Conservation (phyloP, 768 basidiomycete genomes). For the Tulasnella sp. region DNA sequence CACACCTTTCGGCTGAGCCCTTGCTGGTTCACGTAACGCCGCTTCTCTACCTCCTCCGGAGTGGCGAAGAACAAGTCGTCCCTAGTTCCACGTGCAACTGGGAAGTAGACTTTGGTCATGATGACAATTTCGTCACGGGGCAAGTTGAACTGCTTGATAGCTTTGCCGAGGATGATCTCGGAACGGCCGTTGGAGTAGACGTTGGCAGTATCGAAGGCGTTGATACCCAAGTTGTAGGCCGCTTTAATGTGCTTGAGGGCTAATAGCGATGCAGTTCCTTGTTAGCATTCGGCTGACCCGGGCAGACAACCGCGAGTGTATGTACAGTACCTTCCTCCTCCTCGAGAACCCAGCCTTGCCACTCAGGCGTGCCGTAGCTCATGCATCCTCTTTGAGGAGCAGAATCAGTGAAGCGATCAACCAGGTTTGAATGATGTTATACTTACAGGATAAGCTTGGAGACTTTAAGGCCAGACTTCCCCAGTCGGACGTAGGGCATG, state of each 20-base stretch:
- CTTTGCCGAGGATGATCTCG: constrained; percentile 22
- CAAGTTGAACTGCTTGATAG: constrained; percentile 21
- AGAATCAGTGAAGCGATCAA: not conserved
- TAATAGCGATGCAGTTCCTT: not conserved
- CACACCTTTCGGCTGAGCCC: too few species aligned
- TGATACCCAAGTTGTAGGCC: constrained; percentile 23
- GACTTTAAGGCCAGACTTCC: constrained; percentile 1
- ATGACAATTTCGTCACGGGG: constrained; percentile 24
- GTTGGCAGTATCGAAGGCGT: constrained; percentile 22
- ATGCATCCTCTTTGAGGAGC: not conserved
- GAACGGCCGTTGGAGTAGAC: constrained; percentile 9
- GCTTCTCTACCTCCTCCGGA: too few species aligned
- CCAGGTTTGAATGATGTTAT: too few species aligned
- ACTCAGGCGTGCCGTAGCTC: not conserved
- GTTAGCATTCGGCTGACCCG: too few species aligned
- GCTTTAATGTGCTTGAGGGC: constrained; percentile 22
- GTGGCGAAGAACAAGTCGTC: too few species aligned
- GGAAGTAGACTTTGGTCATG: constrained; percentile 21
- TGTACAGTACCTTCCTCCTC: constrained; percentile 10
- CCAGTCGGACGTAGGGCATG: constrained; percentile 2
- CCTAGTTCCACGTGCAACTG: too few species aligned
- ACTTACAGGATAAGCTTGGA: constrained; percentile 5
- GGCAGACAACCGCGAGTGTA: too few species aligned
- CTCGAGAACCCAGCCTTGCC: constrained; percentile 4
- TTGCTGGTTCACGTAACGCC: too few species aligned